Evolutionary conservation across 441 rosid species (phyloP), one percentile per base, ranked within the genome.

Genomic region (Pelargonium fulgidum): DNA sequence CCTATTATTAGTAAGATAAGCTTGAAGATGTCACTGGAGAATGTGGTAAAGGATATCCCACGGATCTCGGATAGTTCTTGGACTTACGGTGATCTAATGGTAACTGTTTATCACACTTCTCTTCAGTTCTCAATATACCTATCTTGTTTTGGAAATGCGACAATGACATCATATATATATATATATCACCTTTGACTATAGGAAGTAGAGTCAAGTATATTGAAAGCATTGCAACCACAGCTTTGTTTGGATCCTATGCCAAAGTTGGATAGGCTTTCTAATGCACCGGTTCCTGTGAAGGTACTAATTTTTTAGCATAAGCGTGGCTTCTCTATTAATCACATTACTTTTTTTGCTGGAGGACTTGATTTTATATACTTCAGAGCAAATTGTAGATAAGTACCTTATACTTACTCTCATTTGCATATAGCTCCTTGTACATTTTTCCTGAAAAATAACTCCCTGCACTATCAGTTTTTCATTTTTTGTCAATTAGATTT

Each of bases 11-110:
- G 77, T 74, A 90, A 81, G 84, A 85, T 90, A 69, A 29, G 71
- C 69, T 96, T 95, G 48, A 88, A 73, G 79, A 86, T 90, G 90
- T 90, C 99, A 33, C 79, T 95, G 75, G 95, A 89, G 87, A 92
- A 92, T 80, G 84, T 92, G 62, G 89, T 95, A 64, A 92, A 91
- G 83, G 99, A 92, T 84, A 90, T 95, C 72, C 94, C 97, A 8
- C 69, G 80, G 76, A 83, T 87, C 70, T 85, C 96, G 7, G 92
- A 87, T 79, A 82, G 78, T 72, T 81, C 98, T 68, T 95, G 98
- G 98, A 92, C 89, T 11, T 95, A 95, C 52, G 96, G 97, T 79
- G 97, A 92, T 83, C 81, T 90, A 76, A 90, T 95, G 99, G 99
- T 90, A 81, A 77, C 67, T 39, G n/a, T 33, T 17, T 68, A 63